A percentile compares a stretch with the other conserved stretches of the same genome.
Conservation (phyloP, 1,284 basidiomycete genomes). For the Ceratobasidium sp. region DNA sequence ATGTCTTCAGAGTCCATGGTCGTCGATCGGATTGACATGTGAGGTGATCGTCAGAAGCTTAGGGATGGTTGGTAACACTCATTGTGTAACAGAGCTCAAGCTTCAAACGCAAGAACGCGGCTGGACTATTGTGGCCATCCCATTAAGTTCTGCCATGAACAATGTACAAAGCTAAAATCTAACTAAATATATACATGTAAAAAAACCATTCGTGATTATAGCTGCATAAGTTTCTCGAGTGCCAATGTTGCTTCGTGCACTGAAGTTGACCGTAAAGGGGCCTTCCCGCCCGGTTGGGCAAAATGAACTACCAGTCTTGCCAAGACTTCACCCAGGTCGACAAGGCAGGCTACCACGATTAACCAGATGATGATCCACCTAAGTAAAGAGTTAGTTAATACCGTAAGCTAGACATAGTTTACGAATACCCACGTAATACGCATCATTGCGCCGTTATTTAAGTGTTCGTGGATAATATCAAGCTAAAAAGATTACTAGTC, state of each 20-base stretch:
- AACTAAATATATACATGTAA: not conserved
- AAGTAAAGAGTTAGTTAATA: not conserved
- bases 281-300: slow-evolving; percentile 44
- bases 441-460: slow-evolving; percentile 89
- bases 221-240: slow-evolving; percentile 13
- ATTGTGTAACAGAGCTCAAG: too few species aligned
- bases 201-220: not conserved
- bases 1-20: slow-evolving; percentile 25
- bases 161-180: slow-evolving; percentile 6
- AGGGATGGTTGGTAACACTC: too few species aligned
- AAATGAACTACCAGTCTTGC: slow-evolving; percentile 76
- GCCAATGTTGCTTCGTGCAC: slow-evolving; percentile 26
- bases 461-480: slow-evolving; percentile 90
- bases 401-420: not conserved
- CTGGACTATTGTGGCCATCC: not conserved
- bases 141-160: not conserved
- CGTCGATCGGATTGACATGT: not conserved
- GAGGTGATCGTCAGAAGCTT: not conserved
- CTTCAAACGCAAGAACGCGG: not conserved
- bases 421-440: slow-evolving; percentile 64
- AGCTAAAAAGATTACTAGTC: slow-evolving; percentile 58
- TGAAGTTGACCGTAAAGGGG: not conserved
- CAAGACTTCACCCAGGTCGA: slow-evolving; percentile 81
- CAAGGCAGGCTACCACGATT: slow-evolving; percentile 85
- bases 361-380: slow-evolving; percentile 92